A percentile compares a stretch with the other conserved stretches of the same genome.
phyloP scores from a whole-genome alignment of 1,139 yeast species.

The Taiozyma onychis region DNA sequence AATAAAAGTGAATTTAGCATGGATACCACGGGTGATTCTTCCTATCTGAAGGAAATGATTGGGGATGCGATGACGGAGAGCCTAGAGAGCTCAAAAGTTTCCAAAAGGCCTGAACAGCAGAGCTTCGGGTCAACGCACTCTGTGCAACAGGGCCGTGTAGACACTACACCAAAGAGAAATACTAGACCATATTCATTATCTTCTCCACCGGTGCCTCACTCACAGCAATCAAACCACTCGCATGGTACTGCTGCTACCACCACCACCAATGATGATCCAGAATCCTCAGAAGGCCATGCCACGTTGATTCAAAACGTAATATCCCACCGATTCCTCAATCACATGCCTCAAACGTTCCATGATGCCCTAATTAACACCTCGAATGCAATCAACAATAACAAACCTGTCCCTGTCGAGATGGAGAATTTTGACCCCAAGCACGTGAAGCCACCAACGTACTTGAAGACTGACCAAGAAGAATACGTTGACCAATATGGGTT shows the following conservation, averaged over 20 bases:
- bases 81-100: conserved; percentile 2
- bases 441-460: conserved; percentile 30
- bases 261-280: background rate
- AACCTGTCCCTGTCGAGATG: conserved; percentile 41
- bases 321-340: conserved; percentile 22
- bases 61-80: conserved; percentile 27
- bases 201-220: conserved; percentile 10
- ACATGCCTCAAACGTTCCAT: conserved; percentile 22
- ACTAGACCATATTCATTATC: conserved; percentile 14
- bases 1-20: background rate
- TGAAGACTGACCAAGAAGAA: conserved; percentile 23
- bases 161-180: conserved; percentile 1
- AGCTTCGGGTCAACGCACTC: background rate
- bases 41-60: conserved; percentile 22
- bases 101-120: too few relatives aligned
- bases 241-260: background rate
- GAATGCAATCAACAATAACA: conserved; percentile 4
- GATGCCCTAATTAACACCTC: conserved; percentile 12
- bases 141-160: background rate
- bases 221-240: background rate
- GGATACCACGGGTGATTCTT: conserved; percentile 2
- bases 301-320: conserved; percentile 16
- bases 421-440: conserved; percentile 34
- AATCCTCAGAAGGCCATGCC: background rate
- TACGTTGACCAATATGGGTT: conserved; percentile 49